Evolutionary conservation across 306 rosid genomes (phyloP), one percentile per base, ranked within the genome.

Genomic region (Acacia crassicarpa): DNA sequence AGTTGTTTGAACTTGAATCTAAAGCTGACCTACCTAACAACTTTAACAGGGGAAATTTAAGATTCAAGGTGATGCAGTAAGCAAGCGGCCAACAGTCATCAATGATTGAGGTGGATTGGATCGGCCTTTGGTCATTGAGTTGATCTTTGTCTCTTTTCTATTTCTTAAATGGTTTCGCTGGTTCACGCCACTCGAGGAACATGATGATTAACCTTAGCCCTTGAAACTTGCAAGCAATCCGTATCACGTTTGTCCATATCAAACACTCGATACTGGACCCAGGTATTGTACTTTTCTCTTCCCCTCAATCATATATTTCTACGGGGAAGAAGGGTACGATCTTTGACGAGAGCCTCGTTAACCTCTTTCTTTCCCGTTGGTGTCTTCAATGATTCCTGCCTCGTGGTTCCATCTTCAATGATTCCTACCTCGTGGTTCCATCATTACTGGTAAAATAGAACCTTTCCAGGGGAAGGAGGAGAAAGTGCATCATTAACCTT

Each of bases 41-140:
- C 83, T 87, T 82, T 22, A 84, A 82, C 88, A 87, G 90, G 82
- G 75, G 80, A 87, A 83, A 79, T 77, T 62, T 83, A 69, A 82
- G 85, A 82, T 69, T 58, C 78, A 84, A 72, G 88, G 49, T 1
- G 77, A 58, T 72, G 86, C 86, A 78, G 86, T 85, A 54, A 38
- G 77, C 84, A 72, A 82, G 90, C 78, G 78, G 87, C 58, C 87
- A 79, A 77, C 88, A 71, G 73, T 83, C 78, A 70, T 81, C 83
- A 88, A 89, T 88, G 86, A 88, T 88, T 76, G 88, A 56, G 85
- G 68, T 68, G 89, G 81, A 78, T 81, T 68, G 89, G 81, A 78
- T 81, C 27, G 43, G 78, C 83, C 25, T n/a, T n/a, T n/a, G n/a
- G n/a, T n/a, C n/a, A n/a, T n/a, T n/a, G n/a, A n/a, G n/a, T n/a